Conservation (phyloP, 2,329 filamentous ascomycete genomes). For the Alternaria novae-zelandiae region DNA sequence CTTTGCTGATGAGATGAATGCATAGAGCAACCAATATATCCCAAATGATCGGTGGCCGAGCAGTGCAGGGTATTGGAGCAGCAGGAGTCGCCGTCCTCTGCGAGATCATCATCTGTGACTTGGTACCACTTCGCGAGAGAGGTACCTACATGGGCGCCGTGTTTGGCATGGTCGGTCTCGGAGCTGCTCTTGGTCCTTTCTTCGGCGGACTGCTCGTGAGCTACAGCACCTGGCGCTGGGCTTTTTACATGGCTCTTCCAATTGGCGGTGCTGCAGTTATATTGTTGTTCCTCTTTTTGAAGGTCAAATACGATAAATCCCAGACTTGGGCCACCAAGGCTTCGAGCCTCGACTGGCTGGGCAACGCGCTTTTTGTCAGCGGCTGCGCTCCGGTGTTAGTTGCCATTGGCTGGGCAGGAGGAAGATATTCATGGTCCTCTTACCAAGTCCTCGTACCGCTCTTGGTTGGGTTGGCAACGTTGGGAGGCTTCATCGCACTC, state of each 20-base stretch:
- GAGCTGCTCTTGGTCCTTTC: slow-evolving; percentile 18
- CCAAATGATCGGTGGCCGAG: not conserved
- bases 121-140: not conserved
- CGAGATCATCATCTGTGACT: not conserved
- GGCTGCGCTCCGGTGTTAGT: not conserved
- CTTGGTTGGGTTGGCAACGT: not conserved
- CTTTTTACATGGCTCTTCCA: slow-evolving; percentile 48
- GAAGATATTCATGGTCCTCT: not conserved
- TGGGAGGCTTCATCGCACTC: not conserved
- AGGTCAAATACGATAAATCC: slow-evolving; percentile 14
- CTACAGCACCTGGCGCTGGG: slow-evolving; percentile 51
- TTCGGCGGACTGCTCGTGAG: slow-evolving; percentile 23
- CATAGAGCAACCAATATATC: not conserved
- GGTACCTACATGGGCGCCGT: slow-evolving; percentile 43
- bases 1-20: not conserved
- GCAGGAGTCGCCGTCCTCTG: not conserved
- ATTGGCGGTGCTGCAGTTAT: slow-evolving; percentile 14
- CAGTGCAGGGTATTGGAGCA: not conserved
- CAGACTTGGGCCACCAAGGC: not conserved
- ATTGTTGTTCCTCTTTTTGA: not conserved
- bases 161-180: slow-evolving; percentile 12
- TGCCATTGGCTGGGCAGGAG: not conserved
- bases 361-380: not conserved
- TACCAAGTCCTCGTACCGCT: not conserved
- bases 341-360: not conserved